These are phyloP conservation scores for Termitomyces sp. DNA, from an alignment of 768 basidiomycete genomes.

Conservation along the genomic window DNA sequence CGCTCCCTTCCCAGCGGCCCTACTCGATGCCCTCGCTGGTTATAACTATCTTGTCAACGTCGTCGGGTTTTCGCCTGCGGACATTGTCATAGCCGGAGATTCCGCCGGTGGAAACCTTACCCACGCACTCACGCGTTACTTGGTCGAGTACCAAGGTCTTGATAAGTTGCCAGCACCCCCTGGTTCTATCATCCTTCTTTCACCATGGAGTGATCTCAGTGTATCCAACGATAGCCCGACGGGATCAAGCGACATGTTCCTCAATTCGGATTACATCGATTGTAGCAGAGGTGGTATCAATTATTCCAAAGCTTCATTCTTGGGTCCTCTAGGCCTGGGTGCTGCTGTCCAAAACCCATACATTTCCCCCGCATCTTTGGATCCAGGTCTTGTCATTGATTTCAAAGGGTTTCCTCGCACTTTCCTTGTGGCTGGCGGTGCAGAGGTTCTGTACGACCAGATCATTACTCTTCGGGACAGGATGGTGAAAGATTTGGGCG, in stretches of 20 bases:
- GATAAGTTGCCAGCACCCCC: conserved; percentile 38
- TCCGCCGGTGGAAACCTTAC: conserved; percentile 77
- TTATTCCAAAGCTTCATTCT: conserved; percentile 36
- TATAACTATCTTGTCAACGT: conserved; percentile 63
- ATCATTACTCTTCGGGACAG: conserved; percentile 37
- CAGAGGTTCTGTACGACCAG: conserved; percentile 53
- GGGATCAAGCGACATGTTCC: conserved; percentile 30
- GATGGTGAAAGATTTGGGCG: conserved; percentile 47
- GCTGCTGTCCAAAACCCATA: conserved; percentile 45
- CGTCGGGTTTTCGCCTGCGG: conserved; percentile 48
- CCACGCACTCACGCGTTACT: conserved; percentile 45
- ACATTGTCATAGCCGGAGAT: conserved; percentile 69
- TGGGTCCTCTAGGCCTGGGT: conserved; percentile 41
- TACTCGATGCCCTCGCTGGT: conserved; percentile 70
- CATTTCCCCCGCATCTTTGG: conserved; percentile 52
- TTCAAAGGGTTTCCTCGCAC: conserved; percentile 59
- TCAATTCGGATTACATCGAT: conserved; percentile 32
- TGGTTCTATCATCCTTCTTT: conserved; percentile 44
- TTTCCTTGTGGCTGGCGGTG: conserved; percentile 52
- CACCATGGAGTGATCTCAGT: conserved; percentile 52
- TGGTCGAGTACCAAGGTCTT: conserved; percentile 41
- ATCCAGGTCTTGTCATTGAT: conserved; percentile 26
- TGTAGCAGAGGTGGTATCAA: conserved; percentile 1
- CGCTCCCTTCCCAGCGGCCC: conserved; percentile 68
- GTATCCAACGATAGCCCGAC: conserved; percentile 31